Conservation (phyloP, 371 early-diverging fungal genomes). For the Mortierella sp. region DNA sequence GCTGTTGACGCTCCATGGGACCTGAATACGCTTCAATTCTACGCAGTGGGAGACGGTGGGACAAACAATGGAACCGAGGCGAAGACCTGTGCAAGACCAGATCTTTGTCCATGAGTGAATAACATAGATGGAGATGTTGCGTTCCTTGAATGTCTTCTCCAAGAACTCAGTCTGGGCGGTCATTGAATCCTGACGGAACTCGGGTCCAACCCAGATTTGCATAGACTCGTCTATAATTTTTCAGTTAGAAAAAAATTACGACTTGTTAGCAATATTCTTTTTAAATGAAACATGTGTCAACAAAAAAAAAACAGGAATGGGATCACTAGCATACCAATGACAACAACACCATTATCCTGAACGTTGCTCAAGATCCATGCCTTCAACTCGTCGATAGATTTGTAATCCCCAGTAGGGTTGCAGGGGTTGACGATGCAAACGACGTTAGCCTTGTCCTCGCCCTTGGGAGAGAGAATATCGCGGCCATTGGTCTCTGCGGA, state of each 20-base stretch:
- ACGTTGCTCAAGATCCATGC: slow-evolving; percentile 76
- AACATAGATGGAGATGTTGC: slow-evolving; percentile 80
- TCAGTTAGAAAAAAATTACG: neutral
- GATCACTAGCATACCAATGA: slow-evolving; percentile 65
- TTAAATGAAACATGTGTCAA: neutral
- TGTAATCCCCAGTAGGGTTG: slow-evolving; percentile 90
- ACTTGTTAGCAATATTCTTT: neutral
- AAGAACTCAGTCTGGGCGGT: slow-evolving; percentile 73
- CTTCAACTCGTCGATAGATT: slow-evolving; percentile 74
- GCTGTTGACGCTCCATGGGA: slow-evolving; percentile 91
- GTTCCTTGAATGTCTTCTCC: slow-evolving; percentile 65
- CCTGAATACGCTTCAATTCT: slow-evolving; percentile 79
- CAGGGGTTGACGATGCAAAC: slow-evolving; percentile 88
- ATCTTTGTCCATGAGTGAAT: slow-evolving; percentile 94
- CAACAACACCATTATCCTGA: slow-evolving; percentile 74
- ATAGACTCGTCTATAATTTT: slow-evolving; percentile 80
- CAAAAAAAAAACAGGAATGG: neutral
- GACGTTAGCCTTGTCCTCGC: slow-evolving; percentile 68
- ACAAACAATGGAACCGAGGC: slow-evolving; percentile 88
- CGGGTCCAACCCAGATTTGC: slow-evolving; percentile 87
- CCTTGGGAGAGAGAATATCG: slow-evolving; percentile 68
- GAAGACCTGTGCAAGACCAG: slow-evolving; percentile 91
- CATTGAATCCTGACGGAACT: slow-evolving; percentile 83
- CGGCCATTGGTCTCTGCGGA: slow-evolving; percentile 81
- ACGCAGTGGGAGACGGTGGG: slow-evolving; percentile 79